Conservation (phyloP, 202 grass and related monocot genomes). For the Musa balbisiana region DNA sequence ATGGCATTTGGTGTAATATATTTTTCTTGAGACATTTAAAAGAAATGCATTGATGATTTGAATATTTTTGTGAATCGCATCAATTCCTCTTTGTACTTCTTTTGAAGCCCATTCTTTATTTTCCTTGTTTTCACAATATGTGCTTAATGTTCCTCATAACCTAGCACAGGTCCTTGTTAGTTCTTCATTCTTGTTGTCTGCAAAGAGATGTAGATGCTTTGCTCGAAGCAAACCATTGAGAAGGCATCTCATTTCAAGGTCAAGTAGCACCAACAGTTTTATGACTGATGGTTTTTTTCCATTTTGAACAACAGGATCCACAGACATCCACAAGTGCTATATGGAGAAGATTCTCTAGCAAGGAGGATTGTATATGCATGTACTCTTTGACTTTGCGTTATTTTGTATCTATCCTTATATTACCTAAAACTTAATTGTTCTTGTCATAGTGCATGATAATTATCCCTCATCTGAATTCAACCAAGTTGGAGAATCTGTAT, state of each 20-base stretch:
- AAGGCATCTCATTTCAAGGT: conserved; percentile 67
- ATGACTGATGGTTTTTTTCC: conserved; percentile 42
- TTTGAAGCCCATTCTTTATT: neutral
- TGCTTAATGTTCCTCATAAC: neutral
- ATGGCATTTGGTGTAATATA: neutral
- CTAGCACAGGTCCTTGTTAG: conserved; percentile 28
- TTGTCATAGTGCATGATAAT: no score
- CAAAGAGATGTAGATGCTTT: conserved; percentile 91
- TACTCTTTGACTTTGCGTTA: no score
- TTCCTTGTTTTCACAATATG: neutral
- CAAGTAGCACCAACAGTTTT: conserved; percentile 92
- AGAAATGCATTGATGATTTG: neutral
- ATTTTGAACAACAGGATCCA: conserved; percentile 43
- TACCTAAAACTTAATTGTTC: no score
- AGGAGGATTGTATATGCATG: conserved; percentile 45
- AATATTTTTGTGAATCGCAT: no score
- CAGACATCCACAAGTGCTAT: conserved; percentile 49
- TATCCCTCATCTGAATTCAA: no score
- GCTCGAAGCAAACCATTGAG: conserved; percentile 42
- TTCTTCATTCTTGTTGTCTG: conserved; percentile 72
- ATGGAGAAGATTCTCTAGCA: conserved; percentile 70
- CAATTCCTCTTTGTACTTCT: neutral
- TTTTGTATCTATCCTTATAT: no score
- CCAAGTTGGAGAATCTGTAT: no score
- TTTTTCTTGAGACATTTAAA: neutral